Evolutionary conservation across 106 monocot genomes (phyloP).

Genomic region (Phalaenopsis aphrodite): DNA sequence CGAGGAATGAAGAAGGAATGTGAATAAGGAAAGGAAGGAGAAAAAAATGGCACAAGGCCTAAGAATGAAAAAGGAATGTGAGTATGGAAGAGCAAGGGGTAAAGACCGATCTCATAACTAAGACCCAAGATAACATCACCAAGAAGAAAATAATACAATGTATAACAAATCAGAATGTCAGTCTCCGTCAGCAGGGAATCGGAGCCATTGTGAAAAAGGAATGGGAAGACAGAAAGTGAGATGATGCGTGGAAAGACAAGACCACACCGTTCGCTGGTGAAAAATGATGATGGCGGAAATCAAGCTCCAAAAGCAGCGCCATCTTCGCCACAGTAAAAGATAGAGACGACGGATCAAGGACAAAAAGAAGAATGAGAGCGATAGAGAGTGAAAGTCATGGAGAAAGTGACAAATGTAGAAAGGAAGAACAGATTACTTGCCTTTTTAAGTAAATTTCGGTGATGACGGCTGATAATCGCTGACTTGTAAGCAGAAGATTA

Average conservation of each 20-base stretch:
- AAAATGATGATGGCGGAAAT: background rate
- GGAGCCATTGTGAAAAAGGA: background rate
- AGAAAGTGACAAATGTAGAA: background rate
- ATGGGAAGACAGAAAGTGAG: background rate
- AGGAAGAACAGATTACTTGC: background rate
- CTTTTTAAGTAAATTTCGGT: background rate
- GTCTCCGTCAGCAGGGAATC: background rate
- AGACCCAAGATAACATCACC: background rate
- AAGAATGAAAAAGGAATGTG: background rate
- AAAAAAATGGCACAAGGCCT: no score
- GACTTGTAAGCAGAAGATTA: background rate
- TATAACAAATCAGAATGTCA: background rate
- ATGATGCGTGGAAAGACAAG: background rate
- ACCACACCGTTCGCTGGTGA: background rate
- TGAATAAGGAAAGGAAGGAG: background rate
- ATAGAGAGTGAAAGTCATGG: background rate
- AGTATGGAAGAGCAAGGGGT: background rate
- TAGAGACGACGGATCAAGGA: background rate
- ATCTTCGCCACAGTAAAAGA: background rate
- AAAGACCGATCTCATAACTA: background rate
- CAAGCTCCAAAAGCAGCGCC: background rate
- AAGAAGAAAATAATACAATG: background rate
- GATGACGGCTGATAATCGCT: background rate
- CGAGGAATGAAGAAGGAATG: background rate
- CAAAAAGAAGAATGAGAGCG: background rate